Percentiles rank a stretch among this genome's conserved stretches.
Conservation (phyloP, 2,329 filamentous ascomycete species). For the Aureobasidium sp. region DNA sequence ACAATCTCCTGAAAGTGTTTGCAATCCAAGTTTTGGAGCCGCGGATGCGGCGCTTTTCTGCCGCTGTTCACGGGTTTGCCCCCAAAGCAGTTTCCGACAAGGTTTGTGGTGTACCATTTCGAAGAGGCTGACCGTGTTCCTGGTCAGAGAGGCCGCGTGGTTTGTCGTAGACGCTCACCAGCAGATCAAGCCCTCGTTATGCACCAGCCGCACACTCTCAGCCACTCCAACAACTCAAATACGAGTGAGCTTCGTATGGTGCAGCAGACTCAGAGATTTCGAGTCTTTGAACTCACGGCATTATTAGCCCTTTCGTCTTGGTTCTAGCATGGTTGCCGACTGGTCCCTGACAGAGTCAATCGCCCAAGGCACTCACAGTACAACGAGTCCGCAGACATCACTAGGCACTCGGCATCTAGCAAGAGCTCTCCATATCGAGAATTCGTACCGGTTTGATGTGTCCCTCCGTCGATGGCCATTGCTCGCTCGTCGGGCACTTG, state of each 20-base stretch:
- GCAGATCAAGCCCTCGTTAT: neutral
- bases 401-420: neutral
- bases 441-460: neutral
- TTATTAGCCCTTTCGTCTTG: neutral
- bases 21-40: neutral
- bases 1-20: constrained; percentile 8
- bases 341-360: too few species aligned
- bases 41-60: neutral
- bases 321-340: neutral
- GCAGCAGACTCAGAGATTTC: neutral
- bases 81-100: neutral
- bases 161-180: neutral
- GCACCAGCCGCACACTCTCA: neutral
- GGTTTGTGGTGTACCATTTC: neutral
- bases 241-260: neutral
- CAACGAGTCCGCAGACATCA: neutral
- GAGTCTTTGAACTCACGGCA: neutral
- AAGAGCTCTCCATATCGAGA: neutral
- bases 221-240: neutral
- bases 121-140: neutral
- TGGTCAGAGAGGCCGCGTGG: neutral
- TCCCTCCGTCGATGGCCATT: neutral
- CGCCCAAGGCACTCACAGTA: neutral
- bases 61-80: neutral
- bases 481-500: too few species aligned